A percentile compares a stretch with the other conserved stretches of the same genome.
phyloP scores from a whole-genome alignment of 805 yeast species.

The Cyberlindnera veronae region DNA sequence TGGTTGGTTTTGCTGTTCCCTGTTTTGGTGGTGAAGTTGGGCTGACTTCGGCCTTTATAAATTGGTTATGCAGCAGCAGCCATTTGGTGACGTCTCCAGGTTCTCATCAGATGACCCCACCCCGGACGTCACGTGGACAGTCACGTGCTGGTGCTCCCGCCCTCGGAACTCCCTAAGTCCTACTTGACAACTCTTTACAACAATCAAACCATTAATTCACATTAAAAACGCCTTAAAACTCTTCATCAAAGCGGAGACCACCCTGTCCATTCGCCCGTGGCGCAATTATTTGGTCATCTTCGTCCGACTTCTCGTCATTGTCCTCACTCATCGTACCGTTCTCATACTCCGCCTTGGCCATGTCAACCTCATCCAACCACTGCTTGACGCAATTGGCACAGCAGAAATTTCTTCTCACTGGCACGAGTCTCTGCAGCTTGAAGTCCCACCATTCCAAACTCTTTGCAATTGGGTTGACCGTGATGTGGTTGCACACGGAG shows the following conservation, averaged over 20 bases:
- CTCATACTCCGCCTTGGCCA: conserved; percentile 2
- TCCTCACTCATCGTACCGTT: conserved; percentile 1
- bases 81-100: conserved; percentile 1
- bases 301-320: not conserved
- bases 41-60: not conserved
- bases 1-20: not conserved
- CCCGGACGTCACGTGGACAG: not conserved
- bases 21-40: too few species aligned
- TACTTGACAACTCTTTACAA: not conserved
- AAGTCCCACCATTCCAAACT: conserved; percentile 68
- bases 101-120: conserved; percentile 5
- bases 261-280: not conserved
- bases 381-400: conserved; percentile 42
- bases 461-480: conserved; percentile 56
- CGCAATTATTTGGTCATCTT: not conserved
- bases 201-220: not conserved
- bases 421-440: conserved; percentile 44
- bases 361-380: conserved; percentile 30
- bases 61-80: not conserved
- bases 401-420: conserved; percentile 54
- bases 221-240: not conserved
- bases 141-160: not conserved
- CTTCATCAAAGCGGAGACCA: conserved; percentile 1
- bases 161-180: not conserved
- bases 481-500: conserved; percentile 44